phyloP scores from a whole-genome alignment of 2,329 filamentous ascomycete species.

The Chrysoporthe puriensis region DNA sequence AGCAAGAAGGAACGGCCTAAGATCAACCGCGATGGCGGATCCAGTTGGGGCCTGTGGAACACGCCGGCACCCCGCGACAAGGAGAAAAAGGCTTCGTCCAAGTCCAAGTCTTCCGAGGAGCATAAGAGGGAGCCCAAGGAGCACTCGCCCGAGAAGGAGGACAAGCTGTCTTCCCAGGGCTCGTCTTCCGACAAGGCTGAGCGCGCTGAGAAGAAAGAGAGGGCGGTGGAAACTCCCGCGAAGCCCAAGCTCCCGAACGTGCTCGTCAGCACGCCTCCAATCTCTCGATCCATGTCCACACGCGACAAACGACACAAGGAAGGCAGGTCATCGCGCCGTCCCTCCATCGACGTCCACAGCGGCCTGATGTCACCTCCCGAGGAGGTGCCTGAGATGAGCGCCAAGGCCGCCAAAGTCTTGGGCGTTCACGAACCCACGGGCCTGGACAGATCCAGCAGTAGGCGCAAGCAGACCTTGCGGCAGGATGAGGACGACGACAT shows the following conservation, averaged over 20 bases:
- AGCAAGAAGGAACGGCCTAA: slow-evolving; percentile 77
- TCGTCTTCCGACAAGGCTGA: slow-evolving; percentile 74
- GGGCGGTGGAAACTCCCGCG: slow-evolving; percentile 52
- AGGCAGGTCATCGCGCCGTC: slow-evolving; percentile 66
- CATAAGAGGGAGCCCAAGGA: slow-evolving; percentile 48
- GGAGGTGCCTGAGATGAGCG: slow-evolving; percentile 64
- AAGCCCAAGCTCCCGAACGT: slow-evolving; percentile 65
- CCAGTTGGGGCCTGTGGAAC: slow-evolving; percentile 78
- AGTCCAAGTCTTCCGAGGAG: slow-evolving; percentile 68
- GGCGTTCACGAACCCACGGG: slow-evolving; percentile 64
- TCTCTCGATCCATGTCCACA: slow-evolving; percentile 71
- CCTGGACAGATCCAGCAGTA: slow-evolving; percentile 42
- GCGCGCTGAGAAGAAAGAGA: slow-evolving; percentile 43
- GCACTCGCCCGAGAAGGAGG: slow-evolving; percentile 61
- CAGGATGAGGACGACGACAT: slow-evolving; percentile 53
- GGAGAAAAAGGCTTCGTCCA: slow-evolving; percentile 62
- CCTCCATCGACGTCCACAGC: slow-evolving; percentile 67
- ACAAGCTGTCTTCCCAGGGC: slow-evolving; percentile 66
- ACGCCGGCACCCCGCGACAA: slow-evolving; percentile 50
- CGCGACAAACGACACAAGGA: slow-evolving; percentile 64
- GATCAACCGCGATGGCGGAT: slow-evolving; percentile 67
- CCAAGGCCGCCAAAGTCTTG: slow-evolving; percentile 79
- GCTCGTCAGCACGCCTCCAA: slow-evolving; percentile 69
- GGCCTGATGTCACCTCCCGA: slow-evolving; percentile 75
- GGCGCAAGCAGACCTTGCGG: slow-evolving; percentile 47